phyloP scores from a whole-genome alignment of 495 filamentous ascomycete genomes.

The Podospora appendiculata region DNA sequence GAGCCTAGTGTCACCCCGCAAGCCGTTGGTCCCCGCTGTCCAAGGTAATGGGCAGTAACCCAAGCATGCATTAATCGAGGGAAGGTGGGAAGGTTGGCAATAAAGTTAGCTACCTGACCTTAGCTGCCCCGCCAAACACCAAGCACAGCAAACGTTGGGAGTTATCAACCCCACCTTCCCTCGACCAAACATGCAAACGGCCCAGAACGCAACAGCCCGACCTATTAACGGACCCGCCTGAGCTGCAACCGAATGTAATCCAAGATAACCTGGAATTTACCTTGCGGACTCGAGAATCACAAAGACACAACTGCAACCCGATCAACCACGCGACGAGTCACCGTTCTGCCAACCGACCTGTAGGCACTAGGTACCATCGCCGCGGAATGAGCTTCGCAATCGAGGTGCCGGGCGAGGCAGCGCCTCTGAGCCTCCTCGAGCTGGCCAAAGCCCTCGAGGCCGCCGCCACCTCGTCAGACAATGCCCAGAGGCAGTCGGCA shows the following conservation, averaged over 20 bases:
- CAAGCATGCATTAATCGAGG: no score
- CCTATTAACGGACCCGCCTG: background rate
- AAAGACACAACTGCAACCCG: background rate
- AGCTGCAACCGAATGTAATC: background rate
- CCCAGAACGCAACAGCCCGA: background rate
- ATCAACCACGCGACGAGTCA: background rate
- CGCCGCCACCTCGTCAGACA: slow-evolving; percentile 67
- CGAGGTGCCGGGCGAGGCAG: slow-evolving; percentile 46
- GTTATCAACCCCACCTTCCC: background rate
- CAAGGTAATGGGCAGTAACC: no score
- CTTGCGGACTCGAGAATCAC: background rate
- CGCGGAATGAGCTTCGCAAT: slow-evolving; percentile 43
- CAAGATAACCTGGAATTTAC: background rate
- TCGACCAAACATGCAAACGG: background rate
- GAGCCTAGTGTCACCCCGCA: no score
- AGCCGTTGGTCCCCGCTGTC: no score
- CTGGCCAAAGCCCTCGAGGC: slow-evolving; percentile 64
- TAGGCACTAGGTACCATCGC: background rate
- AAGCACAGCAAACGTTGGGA: background rate
- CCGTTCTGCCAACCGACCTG: background rate
- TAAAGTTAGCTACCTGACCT: no score
- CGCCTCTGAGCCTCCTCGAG: slow-evolving; percentile 51
- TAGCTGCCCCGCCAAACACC: background rate
- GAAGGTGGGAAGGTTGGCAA: no score
- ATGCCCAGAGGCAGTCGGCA: slow-evolving; percentile 69